Base-by-base conservation (phyloP, 1,139 yeast genomes). In the Arxiozyma heterogenica region DNA sequence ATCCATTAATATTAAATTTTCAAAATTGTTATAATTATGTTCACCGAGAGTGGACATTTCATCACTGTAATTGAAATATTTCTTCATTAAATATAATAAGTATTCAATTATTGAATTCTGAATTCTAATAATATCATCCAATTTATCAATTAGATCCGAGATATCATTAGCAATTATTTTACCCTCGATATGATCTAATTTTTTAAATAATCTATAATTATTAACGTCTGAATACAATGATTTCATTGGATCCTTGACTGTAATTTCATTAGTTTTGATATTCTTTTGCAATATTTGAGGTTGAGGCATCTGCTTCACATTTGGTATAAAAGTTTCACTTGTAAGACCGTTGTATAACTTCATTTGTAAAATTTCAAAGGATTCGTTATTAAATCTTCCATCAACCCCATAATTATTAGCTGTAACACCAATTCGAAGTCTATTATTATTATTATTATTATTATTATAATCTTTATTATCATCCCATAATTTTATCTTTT, bases 281-380 rank as follows among this genome's bases (percentile, higher is more conserved):
- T 62, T 57, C 55, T 71, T 64, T 0, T 69, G 69, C 12, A 72
- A 57, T 53, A 65, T 50, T 51, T 62, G 60, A 15, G 75, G 75
- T 55, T 82, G 84, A 38, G 72, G 75, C 58, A 77, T 72, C 57
- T 79, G 70, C 22, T 78, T 71, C 1, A 80, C 82, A 61, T 82
- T 84, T 57, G 82, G 84, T 55, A 81, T 82, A 42, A 60, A 71
- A 59, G 63, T 79, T 59, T 82, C 87, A 51, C 71, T 75, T 7
- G 82, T 74, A 23, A 83, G 73, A 44, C 73, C 74, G 53, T 76
- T 73, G 73, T 78, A 84, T 1, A 79, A 73, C 47, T 79, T 76
- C 58, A 84, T 66, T 61, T 76, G 76, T 58, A 84, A 71, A 3
- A 85, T 62, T 65, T 85, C 93, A 65, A 80, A 83, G 41, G 75